These are phyloP conservation scores for Ulmus americana DNA, from an alignment of 331 rosid genomes.

Conservation along the genomic window DNA sequence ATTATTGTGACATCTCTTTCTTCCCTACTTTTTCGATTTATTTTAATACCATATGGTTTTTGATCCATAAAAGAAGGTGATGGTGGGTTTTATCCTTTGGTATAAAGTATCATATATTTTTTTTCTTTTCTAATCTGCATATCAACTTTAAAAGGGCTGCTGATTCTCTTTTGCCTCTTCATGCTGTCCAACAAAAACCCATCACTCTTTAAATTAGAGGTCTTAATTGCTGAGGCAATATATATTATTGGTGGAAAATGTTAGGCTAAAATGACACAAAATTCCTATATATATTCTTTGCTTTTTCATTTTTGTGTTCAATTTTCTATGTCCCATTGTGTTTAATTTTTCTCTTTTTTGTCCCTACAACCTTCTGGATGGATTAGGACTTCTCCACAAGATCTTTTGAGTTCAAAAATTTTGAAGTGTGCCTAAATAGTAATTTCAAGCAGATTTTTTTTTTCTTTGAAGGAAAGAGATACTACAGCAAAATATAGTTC, in stretches of 20 bases:
- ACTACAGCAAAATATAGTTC: no score
- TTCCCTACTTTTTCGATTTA: slow-evolving; percentile 22
- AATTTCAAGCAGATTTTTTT: no score
- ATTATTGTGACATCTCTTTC: slow-evolving; percentile 17
- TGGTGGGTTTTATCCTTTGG: slow-evolving; percentile 30
- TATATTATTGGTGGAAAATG: not conserved
- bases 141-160: slow-evolving; percentile 40
- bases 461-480: no score
- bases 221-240: not conserved
- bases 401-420: no score
- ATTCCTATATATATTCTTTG: not conserved
- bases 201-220: slow-evolving; percentile 1
- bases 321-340: not conserved
- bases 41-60: slow-evolving; percentile 23
- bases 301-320: slow-evolving; percentile 3
- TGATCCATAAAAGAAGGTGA: slow-evolving; percentile 30
- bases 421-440: no score
- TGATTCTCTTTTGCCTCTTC: slow-evolving; percentile 30
- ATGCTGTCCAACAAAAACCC: slow-evolving; percentile 31
- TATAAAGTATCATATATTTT: slow-evolving; percentile 25
- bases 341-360: not conserved
- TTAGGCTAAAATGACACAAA: slow-evolving; percentile 8
- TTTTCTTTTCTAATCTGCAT: slow-evolving; percentile 22
- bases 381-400: not conserved
- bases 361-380: not conserved